A percentile compares a stretch with the other conserved stretches of the same genome.
Conservation (phyloP, 805 yeast species). For the Yamadazyma paraphyllophila region DNA sequence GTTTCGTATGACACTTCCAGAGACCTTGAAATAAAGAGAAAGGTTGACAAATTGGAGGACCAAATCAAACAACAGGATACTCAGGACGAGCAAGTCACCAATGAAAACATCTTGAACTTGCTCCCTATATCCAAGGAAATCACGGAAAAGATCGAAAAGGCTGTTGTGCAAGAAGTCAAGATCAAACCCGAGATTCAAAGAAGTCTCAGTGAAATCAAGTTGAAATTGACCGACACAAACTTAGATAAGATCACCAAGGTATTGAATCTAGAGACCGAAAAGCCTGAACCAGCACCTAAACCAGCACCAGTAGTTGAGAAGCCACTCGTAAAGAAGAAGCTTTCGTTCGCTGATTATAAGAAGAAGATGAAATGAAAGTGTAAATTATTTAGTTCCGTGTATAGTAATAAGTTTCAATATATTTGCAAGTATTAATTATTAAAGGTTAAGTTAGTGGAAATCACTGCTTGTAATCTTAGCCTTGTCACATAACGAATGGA, state of each 20-base stretch:
- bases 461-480: constrained; percentile 44
- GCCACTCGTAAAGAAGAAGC: constrained; percentile 40
- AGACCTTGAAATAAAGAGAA: not conserved
- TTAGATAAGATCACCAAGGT: constrained; percentile 4
- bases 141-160: constrained; percentile 10
- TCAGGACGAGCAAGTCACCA: not conserved
- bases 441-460: constrained; percentile 21
- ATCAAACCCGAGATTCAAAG: constrained; percentile 13
- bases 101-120: constrained; percentile 1
- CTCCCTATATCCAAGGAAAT: constrained; percentile 4
- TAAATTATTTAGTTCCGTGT: not conserved
- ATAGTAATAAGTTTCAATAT: too few relatives aligned
- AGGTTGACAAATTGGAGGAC: not conserved
- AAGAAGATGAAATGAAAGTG: constrained; percentile 44
- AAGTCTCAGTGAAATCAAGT: constrained; percentile 13
- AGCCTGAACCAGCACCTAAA: constrained; percentile 5
- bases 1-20: not conserved
- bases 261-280: constrained; percentile 6
- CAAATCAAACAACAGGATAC: not conserved
- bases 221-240: constrained; percentile 11
- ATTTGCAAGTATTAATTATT: not conserved
- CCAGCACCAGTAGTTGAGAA: constrained; percentile 1
- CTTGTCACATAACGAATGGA: constrained; percentile 67
- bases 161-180: constrained; percentile 12
- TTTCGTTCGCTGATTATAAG: constrained; percentile 74